phyloP scores from a whole-genome alignment of 2,329 filamentous ascomycete genomes.

The Colletotrichum caudatum region DNA sequence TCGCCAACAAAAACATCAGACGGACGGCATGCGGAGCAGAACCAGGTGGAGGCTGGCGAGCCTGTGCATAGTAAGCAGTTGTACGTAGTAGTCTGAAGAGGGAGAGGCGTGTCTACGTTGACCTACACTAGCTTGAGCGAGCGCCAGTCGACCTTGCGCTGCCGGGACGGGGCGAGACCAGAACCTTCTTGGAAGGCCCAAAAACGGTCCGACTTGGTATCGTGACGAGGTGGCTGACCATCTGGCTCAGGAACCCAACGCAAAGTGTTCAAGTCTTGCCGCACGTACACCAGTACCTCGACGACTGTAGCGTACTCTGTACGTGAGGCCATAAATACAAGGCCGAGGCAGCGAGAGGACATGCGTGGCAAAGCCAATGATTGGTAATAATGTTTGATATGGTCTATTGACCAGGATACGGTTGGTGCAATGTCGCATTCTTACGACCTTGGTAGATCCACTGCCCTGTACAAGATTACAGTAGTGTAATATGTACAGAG shows the following conservation, averaged over 20 bases:
- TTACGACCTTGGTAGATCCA: background rate
- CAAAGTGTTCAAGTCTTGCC: constrained; percentile 9
- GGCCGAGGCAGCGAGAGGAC: background rate
- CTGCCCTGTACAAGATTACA: too few species aligned
- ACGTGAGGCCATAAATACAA: background rate
- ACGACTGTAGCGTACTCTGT: background rate
- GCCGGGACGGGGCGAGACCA: constrained; percentile 25
- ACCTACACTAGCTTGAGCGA: constrained; percentile 14
- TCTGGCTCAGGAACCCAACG: constrained; percentile 4
- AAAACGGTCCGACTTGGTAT: constrained; percentile 27
- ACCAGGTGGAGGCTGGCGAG: constrained; percentile 19
- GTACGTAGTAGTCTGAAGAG: constrained; percentile 3
- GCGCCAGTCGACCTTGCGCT: constrained; percentile 21
- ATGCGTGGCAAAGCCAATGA: background rate
- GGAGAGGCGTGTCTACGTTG: background rate
- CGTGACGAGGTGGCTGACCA: constrained; percentile 12
- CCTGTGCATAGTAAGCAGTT: background rate
- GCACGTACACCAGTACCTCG: background rate
- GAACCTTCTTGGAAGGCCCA: constrained; percentile 29
- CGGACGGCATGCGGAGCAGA: constrained; percentile 31
- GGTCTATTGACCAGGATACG: background rate
- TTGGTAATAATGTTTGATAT: constrained; percentile 4
- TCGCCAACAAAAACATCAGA: constrained; percentile 31
- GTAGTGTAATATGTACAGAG: background rate
- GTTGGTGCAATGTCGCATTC: background rate